Evolutionary conservation across 495 filamentous ascomycete species (phyloP), one percentile per base, ranked within the genome.

Genomic region (Geopyxis carbonaria): DNA sequence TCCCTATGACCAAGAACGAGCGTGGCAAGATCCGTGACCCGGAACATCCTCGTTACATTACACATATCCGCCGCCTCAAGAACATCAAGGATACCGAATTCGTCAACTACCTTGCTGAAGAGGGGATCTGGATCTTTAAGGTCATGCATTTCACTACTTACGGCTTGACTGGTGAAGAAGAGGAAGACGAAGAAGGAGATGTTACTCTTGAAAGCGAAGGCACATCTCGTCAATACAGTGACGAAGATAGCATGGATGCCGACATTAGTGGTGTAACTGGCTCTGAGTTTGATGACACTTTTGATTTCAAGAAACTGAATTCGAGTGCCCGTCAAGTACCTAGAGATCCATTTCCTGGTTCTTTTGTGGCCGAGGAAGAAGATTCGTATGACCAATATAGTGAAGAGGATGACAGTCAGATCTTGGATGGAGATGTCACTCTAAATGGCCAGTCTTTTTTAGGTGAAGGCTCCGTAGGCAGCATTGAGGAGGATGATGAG

Each of bases 111-210:
- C 68, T 87, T 28, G 62, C 55, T 27, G 68, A 78, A 14, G 80
- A 72, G 22, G 89, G 89, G 37, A 70, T 78, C 18, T 97, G 89
- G 89, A 68, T 70, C 5, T 97, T 97, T 63, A 75, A 64, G 14
- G 89, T 97, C 27, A 73, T 83, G 43, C 89, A 97, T 59, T 97
- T 85, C 59, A 93, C 84, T 11, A 93, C 84, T 6, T 97, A 97
- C 57, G 84, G 76, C n/a, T 65, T 94, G 34, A 78, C 84, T 45
- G 81, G 89, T 46, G 80, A 86, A 30, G 80, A 81, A 19, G 77
- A 83, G 31, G 69, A 74, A 11, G 70, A 69, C 34, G 62, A 61
- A 49, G 72, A 61, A 56, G 60, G 56, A 64, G 56, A 64, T 57
- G 22, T 40, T 45, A 43, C 42, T 31, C 47, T 44, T 32, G 50